Evolutionary conservation across 164 flowering plant species (phyloP), one percentile per base, ranked within the genome.

Genomic region (Aristolochia californica): DNA sequence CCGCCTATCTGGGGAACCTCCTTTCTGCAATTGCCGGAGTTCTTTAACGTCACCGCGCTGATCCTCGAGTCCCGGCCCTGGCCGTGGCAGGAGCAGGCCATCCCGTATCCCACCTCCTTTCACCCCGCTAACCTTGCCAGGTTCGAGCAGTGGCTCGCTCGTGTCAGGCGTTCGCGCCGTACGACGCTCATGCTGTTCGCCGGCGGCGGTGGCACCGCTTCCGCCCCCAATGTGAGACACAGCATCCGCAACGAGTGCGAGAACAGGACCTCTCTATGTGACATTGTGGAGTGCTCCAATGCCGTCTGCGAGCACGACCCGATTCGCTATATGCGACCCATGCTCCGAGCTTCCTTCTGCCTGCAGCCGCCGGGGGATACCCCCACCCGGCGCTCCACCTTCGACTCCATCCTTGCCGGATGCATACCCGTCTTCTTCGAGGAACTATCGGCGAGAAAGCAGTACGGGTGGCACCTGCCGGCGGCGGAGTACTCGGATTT

Each of bases 361-460:
- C 66, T 94, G 70, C 97, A 94, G 70, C 99, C 99, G 1, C 97
- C 97, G 0, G 97, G 99, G 17, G 99, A 94, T 45, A 94, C 93
- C 0, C 99, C 97, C 5, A 81, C 97, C 0, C 61, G 97, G 63
- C 48, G 96, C 43, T 83, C 99, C 1, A 87, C 97, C 0, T 94
- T 94, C 28, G 96, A 94, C 51, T 79, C 75, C 22, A 74, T 94
- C 9, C 44, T 87, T 2, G 96, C 96, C 0, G 99, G 97, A 1
- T 94, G 99, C 55, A 84, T 94, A 11, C 99, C 99, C 2, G 99
- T 94, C 17, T 94, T 94, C 81, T 94, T 94, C 38, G 97, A 94
- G 72, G 96, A 90, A 9, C 63, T 54, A 17, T 78, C 93, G 1
- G 96, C 97, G 0, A 83, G 67, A 58, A 23, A 67, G 38, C 99